Evolutionary conservation across 192 early-diverging fungal genomes (phyloP).

Genomic region (Coemansia sp.): DNA sequence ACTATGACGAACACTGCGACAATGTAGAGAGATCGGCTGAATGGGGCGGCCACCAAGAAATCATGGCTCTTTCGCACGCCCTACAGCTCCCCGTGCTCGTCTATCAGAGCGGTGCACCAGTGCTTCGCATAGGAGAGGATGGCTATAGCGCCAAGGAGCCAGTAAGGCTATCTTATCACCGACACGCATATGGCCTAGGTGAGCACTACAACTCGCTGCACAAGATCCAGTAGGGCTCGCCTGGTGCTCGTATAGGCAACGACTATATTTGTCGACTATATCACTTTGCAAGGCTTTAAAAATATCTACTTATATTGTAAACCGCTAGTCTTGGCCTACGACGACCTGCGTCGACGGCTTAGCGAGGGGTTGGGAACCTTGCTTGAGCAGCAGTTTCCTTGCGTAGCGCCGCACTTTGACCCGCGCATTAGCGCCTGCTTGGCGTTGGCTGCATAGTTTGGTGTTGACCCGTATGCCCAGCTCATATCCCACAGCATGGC

Average conservation of each 20-base stretch:
- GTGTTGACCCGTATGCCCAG: conserved; percentile 51
- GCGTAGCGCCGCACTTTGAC: conserved; percentile 28
- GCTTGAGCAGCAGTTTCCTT: conserved; percentile 9
- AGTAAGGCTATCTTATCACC: conserved; percentile 83
- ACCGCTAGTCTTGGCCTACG: background rate
- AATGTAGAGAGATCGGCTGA: conserved; percentile 77
- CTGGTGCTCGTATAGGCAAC: background rate
- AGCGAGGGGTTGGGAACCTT: background rate
- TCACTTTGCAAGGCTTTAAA: background rate
- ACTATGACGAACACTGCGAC: conserved; percentile 78
- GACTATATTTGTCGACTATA: background rate
- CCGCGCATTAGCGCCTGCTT: conserved; percentile 54
- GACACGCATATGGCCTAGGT: conserved; percentile 89
- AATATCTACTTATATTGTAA: background rate
- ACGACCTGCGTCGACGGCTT: conserved; percentile 17
- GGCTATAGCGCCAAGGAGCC: conserved; percentile 60
- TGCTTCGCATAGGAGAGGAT: conserved; percentile 83
- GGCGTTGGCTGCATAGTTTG: conserved; percentile 48
- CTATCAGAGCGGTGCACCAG: conserved; percentile 80
- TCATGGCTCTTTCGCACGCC: conserved; percentile 76
- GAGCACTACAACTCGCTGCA: conserved; percentile 95
- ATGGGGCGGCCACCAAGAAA: conserved; percentile 96
- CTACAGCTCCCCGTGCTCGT: conserved; percentile 80
- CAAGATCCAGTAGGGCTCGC: conserved; percentile 15
- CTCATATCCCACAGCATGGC: conserved; percentile 72